Conservation (phyloP, 805 yeast genomes). For the Lachancea thermotolerans region DNA sequence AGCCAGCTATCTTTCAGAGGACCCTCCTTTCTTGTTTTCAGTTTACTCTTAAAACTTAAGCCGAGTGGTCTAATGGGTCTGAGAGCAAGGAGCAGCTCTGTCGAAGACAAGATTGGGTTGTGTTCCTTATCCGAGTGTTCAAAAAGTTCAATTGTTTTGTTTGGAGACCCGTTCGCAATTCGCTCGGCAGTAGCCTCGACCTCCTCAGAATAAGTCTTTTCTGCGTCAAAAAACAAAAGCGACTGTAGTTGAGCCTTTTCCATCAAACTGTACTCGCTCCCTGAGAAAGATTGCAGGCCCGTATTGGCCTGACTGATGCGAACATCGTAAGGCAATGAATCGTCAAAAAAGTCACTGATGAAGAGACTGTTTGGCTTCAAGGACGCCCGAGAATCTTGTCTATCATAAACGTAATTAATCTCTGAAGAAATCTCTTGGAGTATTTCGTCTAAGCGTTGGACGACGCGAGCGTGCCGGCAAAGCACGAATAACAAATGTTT, state of each 20-base stretch:
- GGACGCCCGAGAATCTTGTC: background rate
- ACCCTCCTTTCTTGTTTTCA: slow-evolving; percentile 15
- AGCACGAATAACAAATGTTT: slow-evolving; percentile 48
- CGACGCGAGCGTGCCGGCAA: slow-evolving; percentile 31
- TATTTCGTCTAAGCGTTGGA: slow-evolving; percentile 24
- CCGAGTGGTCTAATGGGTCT: slow-evolving; percentile 28
- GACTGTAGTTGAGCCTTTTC: slow-evolving; percentile 4
- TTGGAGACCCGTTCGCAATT: slow-evolving; percentile 5
- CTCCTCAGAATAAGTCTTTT: slow-evolving; percentile 4
- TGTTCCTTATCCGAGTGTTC: slow-evolving; percentile 23
- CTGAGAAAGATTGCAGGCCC: background rate
- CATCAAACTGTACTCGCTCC: background rate
- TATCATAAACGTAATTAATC: slow-evolving; percentile 7
- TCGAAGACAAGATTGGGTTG: slow-evolving; percentile 15
- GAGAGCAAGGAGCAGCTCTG: slow-evolving; percentile 13
- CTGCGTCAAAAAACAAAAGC: slow-evolving; percentile 3
- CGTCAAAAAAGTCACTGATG: slow-evolving; percentile 13
- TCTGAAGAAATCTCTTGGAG: slow-evolving; percentile 18
- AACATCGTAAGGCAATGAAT: background rate
- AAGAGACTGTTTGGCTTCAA: slow-evolving; percentile 1
- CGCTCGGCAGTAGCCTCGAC: slow-evolving; percentile 7
- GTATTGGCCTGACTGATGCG: background rate
- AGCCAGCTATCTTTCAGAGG: slow-evolving; percentile 21
- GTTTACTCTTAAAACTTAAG: slow-evolving; percentile 17
- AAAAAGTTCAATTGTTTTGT: slow-evolving; percentile 16